A percentile compares a stretch with the other conserved stretches of the same genome.
Conservation (phyloP, 805 yeast species). For the Starmerella cellae region DNA sequence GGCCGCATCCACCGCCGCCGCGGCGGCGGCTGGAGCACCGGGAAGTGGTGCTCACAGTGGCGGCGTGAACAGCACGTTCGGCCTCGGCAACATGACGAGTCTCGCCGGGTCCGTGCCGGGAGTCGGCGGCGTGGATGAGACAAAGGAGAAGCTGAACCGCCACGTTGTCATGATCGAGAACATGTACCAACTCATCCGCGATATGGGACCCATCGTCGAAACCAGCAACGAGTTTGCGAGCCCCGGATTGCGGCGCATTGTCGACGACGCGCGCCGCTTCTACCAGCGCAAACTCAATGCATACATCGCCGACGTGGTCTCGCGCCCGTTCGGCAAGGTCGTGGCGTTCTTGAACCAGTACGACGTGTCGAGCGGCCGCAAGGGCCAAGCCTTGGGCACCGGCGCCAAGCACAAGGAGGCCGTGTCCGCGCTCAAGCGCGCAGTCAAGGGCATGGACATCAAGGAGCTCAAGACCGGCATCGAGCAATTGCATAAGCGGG, state of each 20-base stretch:
- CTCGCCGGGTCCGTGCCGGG: conserved; percentile 15
- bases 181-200: conserved; percentile 35
- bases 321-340: conserved; percentile 52
- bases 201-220: conserved; percentile 18
- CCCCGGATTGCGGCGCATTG: conserved; percentile 15
- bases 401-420: conserved; percentile 27
- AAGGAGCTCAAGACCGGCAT: conserved; percentile 46
- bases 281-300: conserved; percentile 28
- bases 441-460: conserved; percentile 44
- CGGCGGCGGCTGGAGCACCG: too few species aligned
- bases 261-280: conserved; percentile 23
- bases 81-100: conserved; percentile 1
- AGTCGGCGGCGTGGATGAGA: conserved; percentile 21
- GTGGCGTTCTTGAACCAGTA: conserved; percentile 52
- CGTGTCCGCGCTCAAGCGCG: conserved; percentile 36
- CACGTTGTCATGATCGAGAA: conserved; percentile 41
- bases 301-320: conserved; percentile 38
- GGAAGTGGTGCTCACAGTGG: background rate
- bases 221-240: background rate
- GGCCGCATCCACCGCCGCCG: background rate
- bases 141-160: conserved; percentile 30
- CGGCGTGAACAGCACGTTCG: background rate
- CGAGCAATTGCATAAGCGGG: conserved; percentile 40
- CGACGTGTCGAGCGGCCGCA: conserved; percentile 28
- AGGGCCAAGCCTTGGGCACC: background rate